Evolutionary conservation across 225 moss, liverwort and hornwort genomes (phyloP).

Genomic region (Physcomitrellopsis africana): DNA sequence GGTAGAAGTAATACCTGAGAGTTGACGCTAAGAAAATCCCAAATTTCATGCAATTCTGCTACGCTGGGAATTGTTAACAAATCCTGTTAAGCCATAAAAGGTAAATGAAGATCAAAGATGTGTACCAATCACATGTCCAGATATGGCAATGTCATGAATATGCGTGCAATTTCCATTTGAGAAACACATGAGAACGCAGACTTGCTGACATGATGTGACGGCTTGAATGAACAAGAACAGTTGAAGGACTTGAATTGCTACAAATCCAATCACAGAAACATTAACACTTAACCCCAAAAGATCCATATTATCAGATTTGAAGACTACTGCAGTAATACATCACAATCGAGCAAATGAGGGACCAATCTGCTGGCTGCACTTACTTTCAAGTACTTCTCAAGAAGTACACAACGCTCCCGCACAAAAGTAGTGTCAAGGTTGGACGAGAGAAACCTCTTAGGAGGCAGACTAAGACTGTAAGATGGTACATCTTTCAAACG

Average conservation of each 20-base stretch:
- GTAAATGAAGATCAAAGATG: not conserved
- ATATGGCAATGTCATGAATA: not conserved
- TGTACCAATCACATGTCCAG: not conserved
- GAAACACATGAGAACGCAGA: not conserved
- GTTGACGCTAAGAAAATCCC: conserved; percentile 85
- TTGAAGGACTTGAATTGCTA: not conserved
- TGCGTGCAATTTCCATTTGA: too few relatives aligned
- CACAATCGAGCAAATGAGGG: not conserved
- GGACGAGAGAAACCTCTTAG: conserved; percentile 86
- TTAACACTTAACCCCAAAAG: conserved; percentile 9
- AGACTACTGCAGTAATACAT: not conserved
- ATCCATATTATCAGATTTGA: conserved; percentile 8
- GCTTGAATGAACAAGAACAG: conserved; percentile 18
- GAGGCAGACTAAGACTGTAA: conserved; percentile 76
- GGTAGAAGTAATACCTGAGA: conserved; percentile 58
- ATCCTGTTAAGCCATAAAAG: conserved; percentile 42
- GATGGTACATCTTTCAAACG: conserved; percentile 79
- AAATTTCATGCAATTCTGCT: conserved; percentile 87
- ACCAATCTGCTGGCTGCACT: conserved; percentile 25
- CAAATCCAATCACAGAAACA: not conserved
- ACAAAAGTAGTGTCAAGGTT: conserved; percentile 85
- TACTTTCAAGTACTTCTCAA: conserved; percentile 85
- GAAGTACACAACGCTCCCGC: conserved; percentile 81
- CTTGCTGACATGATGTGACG: conserved; percentile 2
- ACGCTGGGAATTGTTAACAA: conserved; percentile 78